phyloP scores from a whole-genome alignment of 2,329 filamentous ascomycete species.

The Atkinsonella texensis region DNA sequence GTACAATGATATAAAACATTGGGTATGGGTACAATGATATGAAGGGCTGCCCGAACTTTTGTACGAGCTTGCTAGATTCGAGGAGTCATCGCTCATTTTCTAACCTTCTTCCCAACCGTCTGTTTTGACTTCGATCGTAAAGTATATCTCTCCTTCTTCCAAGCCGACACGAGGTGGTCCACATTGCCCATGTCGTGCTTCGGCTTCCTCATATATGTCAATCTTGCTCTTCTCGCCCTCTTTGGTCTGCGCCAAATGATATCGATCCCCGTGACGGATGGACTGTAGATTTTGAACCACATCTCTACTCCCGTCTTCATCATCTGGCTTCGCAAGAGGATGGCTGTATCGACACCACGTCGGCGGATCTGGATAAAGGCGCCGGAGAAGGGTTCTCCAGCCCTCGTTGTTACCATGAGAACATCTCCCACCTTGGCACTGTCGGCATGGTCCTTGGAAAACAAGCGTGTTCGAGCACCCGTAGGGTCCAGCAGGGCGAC shows the following conservation, averaged over 20 bases:
- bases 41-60: constrained; percentile 14
- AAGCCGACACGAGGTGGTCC: constrained; percentile 57
- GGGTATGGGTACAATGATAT: neutral
- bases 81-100: constrained; percentile 9
- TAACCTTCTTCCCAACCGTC: constrained; percentile 13
- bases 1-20: neutral
- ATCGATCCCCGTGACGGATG: constrained; percentile 81
- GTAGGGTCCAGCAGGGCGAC: constrained; percentile 70
- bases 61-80: constrained; percentile 13
- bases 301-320: constrained; percentile 86
- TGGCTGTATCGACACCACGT: constrained; percentile 77
- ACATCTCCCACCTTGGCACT: constrained; percentile 79
- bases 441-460: constrained; percentile 66
- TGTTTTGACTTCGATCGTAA: constrained; percentile 24
- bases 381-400: constrained; percentile 78
- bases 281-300: constrained; percentile 94
- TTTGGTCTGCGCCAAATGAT: constrained; percentile 78
- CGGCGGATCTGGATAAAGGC: constrained; percentile 79
- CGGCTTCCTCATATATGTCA: constrained; percentile 84
- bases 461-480: constrained; percentile 69
- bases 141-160: constrained; percentile 33
- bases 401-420: constrained; percentile 71
- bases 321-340: constrained; percentile 76
- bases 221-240: constrained; percentile 72
- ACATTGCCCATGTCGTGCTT: constrained; percentile 82